phyloP scores from a whole-genome alignment of 1,284 basidiomycete genomes.

The Boletus holoroseus region DNA sequence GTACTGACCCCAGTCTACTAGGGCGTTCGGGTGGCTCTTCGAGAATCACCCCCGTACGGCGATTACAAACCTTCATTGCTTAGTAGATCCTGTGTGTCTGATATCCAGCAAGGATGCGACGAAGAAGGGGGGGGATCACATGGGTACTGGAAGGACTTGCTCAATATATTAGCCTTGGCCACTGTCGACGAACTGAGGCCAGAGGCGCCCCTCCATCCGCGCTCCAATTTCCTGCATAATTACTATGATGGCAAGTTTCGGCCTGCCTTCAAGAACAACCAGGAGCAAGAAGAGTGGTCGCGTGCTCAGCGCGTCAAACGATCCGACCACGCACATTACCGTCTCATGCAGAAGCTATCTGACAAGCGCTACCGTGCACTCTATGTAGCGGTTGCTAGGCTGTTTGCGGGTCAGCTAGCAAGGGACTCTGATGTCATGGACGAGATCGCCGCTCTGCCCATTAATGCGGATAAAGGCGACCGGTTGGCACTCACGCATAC shows the following conservation, averaged over 20 bases:
- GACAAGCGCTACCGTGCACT: conserved; percentile 53
- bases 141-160: conserved; percentile 66
- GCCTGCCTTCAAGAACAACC: conserved; percentile 16
- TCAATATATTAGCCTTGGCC: conserved; percentile 57
- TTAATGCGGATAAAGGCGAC: conserved; percentile 30
- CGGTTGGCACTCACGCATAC: conserved; percentile 36
- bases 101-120: conserved; percentile 22
- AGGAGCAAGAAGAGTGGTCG: conserved; percentile 28
- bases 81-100: conserved; percentile 46
- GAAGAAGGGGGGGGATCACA: conserved; percentile 36
- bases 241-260: conserved; percentile 6
- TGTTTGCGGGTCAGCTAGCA: conserved; percentile 51
- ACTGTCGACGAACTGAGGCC: conserved; percentile 42
- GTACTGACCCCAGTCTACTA: conserved; percentile 15
- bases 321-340: conserved; percentile 31
- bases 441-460: conserved; percentile 31
- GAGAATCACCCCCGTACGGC: conserved; percentile 61
- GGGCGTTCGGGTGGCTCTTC: conserved; percentile 60
- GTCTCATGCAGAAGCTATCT: conserved; percentile 40
- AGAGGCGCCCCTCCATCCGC: background rate
- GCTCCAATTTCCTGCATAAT: conserved; percentile 35
- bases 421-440: conserved; percentile 42
- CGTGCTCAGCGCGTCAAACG: conserved; percentile 27
- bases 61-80: conserved; percentile 47
- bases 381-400: conserved; percentile 55